Evolutionary conservation across 371 early-diverging fungal species (phyloP), one percentile per base, ranked within the genome.

Genomic region (Catenaria anguillulae): DNA sequence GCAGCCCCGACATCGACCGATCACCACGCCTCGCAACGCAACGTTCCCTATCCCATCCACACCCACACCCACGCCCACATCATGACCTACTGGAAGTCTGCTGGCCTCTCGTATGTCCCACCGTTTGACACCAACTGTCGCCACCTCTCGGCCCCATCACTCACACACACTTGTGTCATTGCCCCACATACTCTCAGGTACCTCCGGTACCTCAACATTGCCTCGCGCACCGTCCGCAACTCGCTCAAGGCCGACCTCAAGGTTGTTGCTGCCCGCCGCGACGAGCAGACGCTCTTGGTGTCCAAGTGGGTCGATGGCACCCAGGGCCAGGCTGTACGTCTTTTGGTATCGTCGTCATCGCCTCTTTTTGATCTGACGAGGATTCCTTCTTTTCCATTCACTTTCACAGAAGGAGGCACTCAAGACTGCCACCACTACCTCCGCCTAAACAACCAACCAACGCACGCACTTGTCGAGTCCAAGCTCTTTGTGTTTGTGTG

Each of bases 221-320:
- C 52, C 19, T 26, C 52, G 52, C 52, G 52, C 52, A 31, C 52
- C 21, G 23, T 23, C 29, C 52, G 52, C 31, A 26, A 24, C 29
- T 26, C 52, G 15, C 52, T 50, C 52, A 24, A 29, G 29, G 31
- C 52, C 52, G 52, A 50, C 52, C 52, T 50, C 52, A 50, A 50
- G 52, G 52, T 50, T 13, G 52, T 17, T 8, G 52, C 52, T 26
- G 29, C 29, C 15, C 52, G 52, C 52, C 52, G 52, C 31, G 52
- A 50, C 29, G 52, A 50, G 52, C 52, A 50, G 52, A 50, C 31
- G 15, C 52, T 50, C 52, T 12, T 15, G 26, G 52, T 50, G 21
- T 26, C 52, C 52, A 50, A 50, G 52, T 50, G 52, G 52, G 52
- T 29, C 29, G 29, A 50, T 26, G 52, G 52, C 52, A 50, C 24